Percentiles rank a stretch among this genome's conserved stretches.
phyloP scores from a whole-genome alignment of 2,329 filamentous ascomycete genomes.

The Colletotrichum cereale region DNA sequence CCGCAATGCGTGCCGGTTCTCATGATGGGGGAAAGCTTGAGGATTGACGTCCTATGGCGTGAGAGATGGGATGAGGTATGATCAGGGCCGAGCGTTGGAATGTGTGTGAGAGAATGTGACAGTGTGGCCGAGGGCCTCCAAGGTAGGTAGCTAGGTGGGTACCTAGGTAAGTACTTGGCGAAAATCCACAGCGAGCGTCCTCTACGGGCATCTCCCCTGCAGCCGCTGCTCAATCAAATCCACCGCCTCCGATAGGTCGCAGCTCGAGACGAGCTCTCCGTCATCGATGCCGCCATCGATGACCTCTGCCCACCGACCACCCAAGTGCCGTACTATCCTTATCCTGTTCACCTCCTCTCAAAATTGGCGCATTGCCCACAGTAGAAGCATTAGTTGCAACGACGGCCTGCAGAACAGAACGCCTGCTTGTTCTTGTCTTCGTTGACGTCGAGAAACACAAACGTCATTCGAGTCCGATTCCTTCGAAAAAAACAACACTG shows the following conservation, averaged over 20 bases:
- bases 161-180: not conserved
- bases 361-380: not conserved
- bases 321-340: conserved; percentile 13
- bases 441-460: not conserved
- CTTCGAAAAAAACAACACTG: not conserved
- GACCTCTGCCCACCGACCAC: conserved; percentile 14
- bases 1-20: not conserved
- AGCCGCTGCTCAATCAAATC: conserved; percentile 27
- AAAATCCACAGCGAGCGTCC: conserved; percentile 2
- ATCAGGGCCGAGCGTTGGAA: not conserved
- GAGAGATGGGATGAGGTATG: not conserved
- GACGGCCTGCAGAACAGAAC: not conserved
- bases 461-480: not conserved
- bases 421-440: not conserved
- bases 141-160: not conserved
- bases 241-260: conserved; percentile 31
- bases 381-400: not conserved
- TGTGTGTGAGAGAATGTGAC: not conserved
- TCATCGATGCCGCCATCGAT: conserved; percentile 38
- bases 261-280: conserved; percentile 37
- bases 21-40: conserved; percentile 13
- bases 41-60: not conserved
- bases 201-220: conserved; percentile 2
- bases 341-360: conserved; percentile 8
- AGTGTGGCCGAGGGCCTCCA: not conserved